A percentile compares a stretch with the other conserved stretches of the same genome.
Conservation (phyloP, 1,139 yeast species). For the Candida mesenterica region DNA sequence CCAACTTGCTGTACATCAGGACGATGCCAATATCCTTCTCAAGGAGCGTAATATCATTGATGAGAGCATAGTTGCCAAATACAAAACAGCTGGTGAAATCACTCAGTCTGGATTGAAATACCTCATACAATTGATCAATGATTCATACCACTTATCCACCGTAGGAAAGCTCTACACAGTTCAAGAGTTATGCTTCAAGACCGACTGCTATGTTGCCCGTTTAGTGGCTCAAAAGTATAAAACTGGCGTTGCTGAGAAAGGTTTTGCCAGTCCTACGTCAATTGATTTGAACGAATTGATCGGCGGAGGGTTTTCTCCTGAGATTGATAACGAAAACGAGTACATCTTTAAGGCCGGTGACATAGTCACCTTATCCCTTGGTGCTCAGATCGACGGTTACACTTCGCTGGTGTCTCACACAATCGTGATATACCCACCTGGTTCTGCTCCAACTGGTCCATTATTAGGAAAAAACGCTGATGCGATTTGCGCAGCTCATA, state of each 20-base stretch:
- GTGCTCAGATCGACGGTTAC: conserved; percentile 94
- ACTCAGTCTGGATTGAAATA: conserved; percentile 82
- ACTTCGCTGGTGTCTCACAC: conserved; percentile 87
- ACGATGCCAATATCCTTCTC: conserved; percentile 71
- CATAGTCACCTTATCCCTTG: conserved; percentile 76
- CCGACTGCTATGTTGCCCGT: conserved; percentile 68
- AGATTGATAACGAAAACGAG: conserved; percentile 61
- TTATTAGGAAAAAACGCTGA: conserved; percentile 83
- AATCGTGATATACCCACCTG: conserved; percentile 74
- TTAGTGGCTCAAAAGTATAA: conserved; percentile 55
- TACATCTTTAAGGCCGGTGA: conserved; percentile 71
- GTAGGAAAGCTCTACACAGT: conserved; percentile 46
- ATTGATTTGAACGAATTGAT: conserved; percentile 81
- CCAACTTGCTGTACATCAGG: conserved; percentile 67
- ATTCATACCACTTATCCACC: conserved; percentile 60
- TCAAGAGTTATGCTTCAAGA: conserved; percentile 77
- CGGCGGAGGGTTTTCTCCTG: conserved; percentile 77
- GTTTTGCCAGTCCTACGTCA: conserved; percentile 88
- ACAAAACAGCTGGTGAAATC: conserved; percentile 86
- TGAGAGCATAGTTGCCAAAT: conserved; percentile 68
- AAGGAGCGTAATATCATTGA: conserved; percentile 70
- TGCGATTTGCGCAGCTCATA: conserved; percentile 82
- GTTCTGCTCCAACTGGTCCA: conserved; percentile 65
- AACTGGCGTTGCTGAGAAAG: conserved; percentile 68
- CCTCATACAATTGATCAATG: conserved; percentile 63